These are phyloP conservation scores for Xerocomellus amylosporus DNA, from an alignment of 768 basidiomycete species.

Conservation along the genomic window DNA sequence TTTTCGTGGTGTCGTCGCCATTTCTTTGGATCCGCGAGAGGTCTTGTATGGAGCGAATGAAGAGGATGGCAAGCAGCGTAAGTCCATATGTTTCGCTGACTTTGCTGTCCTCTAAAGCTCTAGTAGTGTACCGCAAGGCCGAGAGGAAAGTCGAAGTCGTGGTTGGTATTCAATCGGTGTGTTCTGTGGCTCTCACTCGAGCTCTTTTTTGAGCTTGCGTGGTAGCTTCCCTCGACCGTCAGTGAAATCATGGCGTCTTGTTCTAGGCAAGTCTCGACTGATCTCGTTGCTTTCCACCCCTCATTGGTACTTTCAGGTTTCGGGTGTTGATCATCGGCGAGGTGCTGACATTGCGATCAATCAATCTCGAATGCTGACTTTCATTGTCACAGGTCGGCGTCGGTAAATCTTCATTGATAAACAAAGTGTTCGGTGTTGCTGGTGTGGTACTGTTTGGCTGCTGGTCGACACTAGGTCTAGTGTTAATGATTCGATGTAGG, in stretches of 20 bases:
- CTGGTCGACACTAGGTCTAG: neutral
- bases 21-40: neutral
- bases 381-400: neutral
- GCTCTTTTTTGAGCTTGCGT: neutral
- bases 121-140: neutral
- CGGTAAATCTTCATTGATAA: slow-evolving; percentile 1
- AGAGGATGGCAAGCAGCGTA: neutral
- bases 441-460: neutral
- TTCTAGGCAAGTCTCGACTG: neutral
- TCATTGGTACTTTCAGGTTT: slow-evolving; percentile 3
- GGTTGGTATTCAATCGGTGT: neutral
- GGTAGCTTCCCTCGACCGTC: neutral
- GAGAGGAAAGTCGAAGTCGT: neutral
- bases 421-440: slow-evolving; percentile 3
- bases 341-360: neutral
- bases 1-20: neutral
- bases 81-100: neutral
- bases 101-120: neutral
- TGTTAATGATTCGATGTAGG: neutral
- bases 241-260: neutral
- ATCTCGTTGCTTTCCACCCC: neutral
- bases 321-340: slow-evolving; percentile 5
- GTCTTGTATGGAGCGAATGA: neutral
- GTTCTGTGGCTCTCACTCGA: neutral
- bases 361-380: neutral